Evolutionary conservation across 805 yeast species (phyloP), one percentile per base, ranked within the genome.

Genomic region (Starmerella scarabaei): DNA sequence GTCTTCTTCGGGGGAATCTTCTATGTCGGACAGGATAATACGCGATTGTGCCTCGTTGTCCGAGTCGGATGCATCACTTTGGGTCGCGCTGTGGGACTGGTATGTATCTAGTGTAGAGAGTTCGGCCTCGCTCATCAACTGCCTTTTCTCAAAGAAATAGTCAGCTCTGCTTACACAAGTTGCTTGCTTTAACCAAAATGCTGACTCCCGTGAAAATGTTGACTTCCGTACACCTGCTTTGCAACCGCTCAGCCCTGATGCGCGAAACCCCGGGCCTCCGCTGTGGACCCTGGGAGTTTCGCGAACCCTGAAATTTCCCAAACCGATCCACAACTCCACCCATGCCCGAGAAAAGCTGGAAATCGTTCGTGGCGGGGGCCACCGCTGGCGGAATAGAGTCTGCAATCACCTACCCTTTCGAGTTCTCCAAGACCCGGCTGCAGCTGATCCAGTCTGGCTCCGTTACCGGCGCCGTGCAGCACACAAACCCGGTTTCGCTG

Each of bases 401-500:
- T 26, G 74, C 74, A 30, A 69, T 82, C 34, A 88, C 97, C 0
- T 88, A 85, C 59, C 98, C 98, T 3, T 91, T 91, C 60, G 98
- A 88, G 60, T 88, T 86, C 64, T 94, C 97, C 34, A 88, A 88
- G 57, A 88, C 98, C 3, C 67, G 97, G 47, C 66, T 91, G 33
- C 98, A 88, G 63, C 68, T 88, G 41, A 75, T 53, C 5, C 51
- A 51, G 44, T 49, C 48, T 29, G 32, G 42, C 9, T 50, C 38
- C 39, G 69, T 74, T 12, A 76, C 93, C 2, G 31, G 32, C 4
- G 45, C 41, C 14, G 21, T 14, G 12, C 23, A 15, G 6, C 36
- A 45, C 6, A 30, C 35, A 8, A 88, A 91, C 56, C 98, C 98
- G 26, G 59, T 88, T 40, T 79, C 75, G 11, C 68, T 88, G 42